These are phyloP conservation scores for Leonotis leonurus DNA, from an alignment of 257 asterid genomes.

Conservation along the genomic window DNA sequence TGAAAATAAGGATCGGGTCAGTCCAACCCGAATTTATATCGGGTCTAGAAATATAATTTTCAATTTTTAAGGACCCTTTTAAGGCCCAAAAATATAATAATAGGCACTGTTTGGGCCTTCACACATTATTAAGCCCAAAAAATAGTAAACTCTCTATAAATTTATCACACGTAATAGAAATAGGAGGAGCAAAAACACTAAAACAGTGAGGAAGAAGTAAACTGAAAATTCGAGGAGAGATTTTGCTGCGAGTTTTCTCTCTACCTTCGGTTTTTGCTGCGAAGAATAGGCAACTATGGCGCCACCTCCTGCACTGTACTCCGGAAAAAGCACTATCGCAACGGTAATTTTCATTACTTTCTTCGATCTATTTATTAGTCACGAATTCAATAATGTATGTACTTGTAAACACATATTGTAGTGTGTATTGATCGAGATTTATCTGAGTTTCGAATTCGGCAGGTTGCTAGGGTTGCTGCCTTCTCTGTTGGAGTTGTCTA, in stretches of 20 bases:
- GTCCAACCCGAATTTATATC: no score
- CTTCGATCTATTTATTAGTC: slow-evolving; percentile 2
- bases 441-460: slow-evolving; percentile 11
- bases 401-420: not conserved
- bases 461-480: slow-evolving; percentile 64
- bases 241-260: not conserved
- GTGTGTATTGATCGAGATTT: not conserved
- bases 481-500: slow-evolving; percentile 45
- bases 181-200: no score
- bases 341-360: slow-evolving; percentile 21
- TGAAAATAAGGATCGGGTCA: no score
- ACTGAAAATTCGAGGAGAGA: not conserved
- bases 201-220: not conserved
- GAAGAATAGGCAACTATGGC: slow-evolving; percentile 21
- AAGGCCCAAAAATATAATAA: no score
- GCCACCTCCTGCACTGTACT: slow-evolving; percentile 41
- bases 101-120: not conserved
- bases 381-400: not conserved
- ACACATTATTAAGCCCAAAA: not conserved
- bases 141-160: no score
- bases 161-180: no score
- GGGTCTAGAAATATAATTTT: no score
- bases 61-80: no score
- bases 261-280: not conserved
- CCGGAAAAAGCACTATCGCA: slow-evolving; percentile 41